Evolutionary conservation across 106 monocot genomes (phyloP).

Genomic region (Acorus calamus): DNA sequence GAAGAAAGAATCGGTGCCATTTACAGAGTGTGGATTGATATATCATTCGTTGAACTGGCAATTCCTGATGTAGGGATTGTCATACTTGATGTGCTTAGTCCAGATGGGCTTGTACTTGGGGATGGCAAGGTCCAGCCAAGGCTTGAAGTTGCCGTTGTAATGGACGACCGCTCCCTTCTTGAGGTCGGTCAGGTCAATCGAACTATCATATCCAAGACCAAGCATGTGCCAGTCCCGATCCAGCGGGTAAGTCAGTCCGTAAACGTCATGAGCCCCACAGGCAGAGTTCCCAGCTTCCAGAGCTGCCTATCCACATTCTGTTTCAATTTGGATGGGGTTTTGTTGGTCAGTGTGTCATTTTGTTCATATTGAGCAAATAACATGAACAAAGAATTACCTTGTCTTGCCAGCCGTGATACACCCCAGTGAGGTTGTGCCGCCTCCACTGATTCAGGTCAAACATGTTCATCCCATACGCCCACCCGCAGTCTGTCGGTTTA

Average conservation of each 20-base stretch:
- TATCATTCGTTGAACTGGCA: constrained; percentile 16
- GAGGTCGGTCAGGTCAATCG: constrained; percentile 23
- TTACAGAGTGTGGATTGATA: neutral
- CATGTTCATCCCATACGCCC: constrained; percentile 61
- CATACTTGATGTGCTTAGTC: constrained; percentile 22
- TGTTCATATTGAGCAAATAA: no score
- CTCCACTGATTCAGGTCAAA: constrained; percentile 53
- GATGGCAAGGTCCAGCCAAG: constrained; percentile 56
- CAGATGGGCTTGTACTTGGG: constrained; percentile 44
- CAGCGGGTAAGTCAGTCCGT: constrained; percentile 16
- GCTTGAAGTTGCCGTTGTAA: constrained; percentile 69
- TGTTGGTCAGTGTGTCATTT: no score
- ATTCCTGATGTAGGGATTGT: constrained; percentile 19
- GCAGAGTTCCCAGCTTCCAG: constrained; percentile 2
- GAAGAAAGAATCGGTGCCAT: no score
- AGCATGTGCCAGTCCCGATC: constrained; percentile 54
- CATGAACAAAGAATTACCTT: constrained; percentile 25
- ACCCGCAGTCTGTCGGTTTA: constrained; percentile 34
- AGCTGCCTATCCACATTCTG: no score
- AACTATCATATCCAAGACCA: constrained; percentile 62
- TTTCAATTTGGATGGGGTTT: no score
- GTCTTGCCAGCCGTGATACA: constrained; percentile 55
- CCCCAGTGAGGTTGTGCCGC: constrained; percentile 33
- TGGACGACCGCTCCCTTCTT: constrained; percentile 50
- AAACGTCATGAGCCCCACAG: constrained; percentile 12